phyloP scores from a whole-genome alignment of 2,329 filamentous ascomycete species.

The Penicillium sclerotigenum region DNA sequence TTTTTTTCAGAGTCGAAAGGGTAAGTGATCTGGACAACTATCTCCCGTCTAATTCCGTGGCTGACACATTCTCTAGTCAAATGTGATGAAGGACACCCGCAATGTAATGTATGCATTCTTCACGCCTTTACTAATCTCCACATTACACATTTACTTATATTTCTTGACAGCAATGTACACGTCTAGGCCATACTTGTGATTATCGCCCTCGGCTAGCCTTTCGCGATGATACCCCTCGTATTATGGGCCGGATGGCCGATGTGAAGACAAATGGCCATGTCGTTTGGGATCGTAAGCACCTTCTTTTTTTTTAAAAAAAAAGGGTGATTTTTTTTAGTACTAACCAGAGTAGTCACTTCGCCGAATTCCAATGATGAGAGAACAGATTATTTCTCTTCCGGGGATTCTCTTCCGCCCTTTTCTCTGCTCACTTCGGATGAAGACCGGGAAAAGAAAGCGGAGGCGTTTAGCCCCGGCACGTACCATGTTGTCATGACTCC shows the following conservation, averaged over 20 bases:
- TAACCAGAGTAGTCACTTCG: constrained; percentile 30
- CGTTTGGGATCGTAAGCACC: constrained; percentile 56
- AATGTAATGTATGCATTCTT: constrained; percentile 49
- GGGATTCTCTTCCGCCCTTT: constrained; percentile 55
- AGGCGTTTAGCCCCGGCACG: constrained; percentile 50
- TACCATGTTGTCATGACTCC: constrained; percentile 56
- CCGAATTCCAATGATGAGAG: constrained; percentile 26
- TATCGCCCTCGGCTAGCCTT: constrained; percentile 57
- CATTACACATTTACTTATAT: constrained; percentile 8
- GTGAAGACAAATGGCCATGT: constrained; percentile 51
- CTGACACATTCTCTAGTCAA: constrained; percentile 44
- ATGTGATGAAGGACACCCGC: constrained; percentile 55
- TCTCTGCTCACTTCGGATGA: constrained; percentile 53
- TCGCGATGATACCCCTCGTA: constrained; percentile 52
- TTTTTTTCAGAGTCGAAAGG: constrained; percentile 39
- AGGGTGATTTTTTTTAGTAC: constrained; percentile 3
- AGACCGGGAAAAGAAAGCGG: constrained; percentile 57
- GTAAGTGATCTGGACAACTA: constrained; percentile 23
- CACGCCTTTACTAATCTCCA: not conserved
- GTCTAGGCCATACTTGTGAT: constrained; percentile 56
- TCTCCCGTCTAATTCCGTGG: constrained; percentile 1
- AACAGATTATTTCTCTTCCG: constrained; percentile 29
- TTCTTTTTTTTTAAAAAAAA: not conserved
- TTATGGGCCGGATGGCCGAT: constrained; percentile 52
- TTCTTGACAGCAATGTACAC: constrained; percentile 49